phyloP scores from a whole-genome alignment of 2,329 filamentous ascomycete species.

The Teratosphaeria viscida region DNA sequence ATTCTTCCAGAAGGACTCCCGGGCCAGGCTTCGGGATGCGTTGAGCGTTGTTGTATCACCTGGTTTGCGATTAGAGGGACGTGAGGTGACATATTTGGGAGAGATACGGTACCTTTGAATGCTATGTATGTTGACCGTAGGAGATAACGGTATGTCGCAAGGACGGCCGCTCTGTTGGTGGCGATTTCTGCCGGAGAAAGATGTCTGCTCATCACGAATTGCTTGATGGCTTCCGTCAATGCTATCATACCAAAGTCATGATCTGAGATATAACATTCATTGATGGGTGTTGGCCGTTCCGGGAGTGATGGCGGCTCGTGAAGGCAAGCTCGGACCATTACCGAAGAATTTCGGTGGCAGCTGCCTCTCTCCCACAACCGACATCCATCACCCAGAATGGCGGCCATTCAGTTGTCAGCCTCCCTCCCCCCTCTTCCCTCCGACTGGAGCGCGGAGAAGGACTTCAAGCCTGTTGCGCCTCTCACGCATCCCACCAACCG shows the following conservation, averaged over 20 bases:
- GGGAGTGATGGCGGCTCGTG: neutral
- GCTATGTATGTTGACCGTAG: slow-evolving; percentile 72
- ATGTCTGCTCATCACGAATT: slow-evolving; percentile 9
- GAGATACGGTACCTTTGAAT: slow-evolving; percentile 44
- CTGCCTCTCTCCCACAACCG: neutral
- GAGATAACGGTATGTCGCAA: slow-evolving; percentile 69
- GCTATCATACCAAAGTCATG: neutral
- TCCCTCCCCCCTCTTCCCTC: slow-evolving; percentile 65
- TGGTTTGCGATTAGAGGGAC: slow-evolving; percentile 26
- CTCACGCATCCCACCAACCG: slow-evolving; percentile 71
- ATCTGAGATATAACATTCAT: neutral
- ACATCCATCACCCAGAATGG: slow-evolving; percentile 9
- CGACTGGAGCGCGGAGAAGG: slow-evolving; percentile 79
- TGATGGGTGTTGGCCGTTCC: neutral
- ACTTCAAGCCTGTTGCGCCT: slow-evolving; percentile 75
- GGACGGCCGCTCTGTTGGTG: slow-evolving; percentile 44
- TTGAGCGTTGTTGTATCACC: slow-evolving; percentile 59
- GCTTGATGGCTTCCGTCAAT: neutral
- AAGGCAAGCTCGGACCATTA: neutral
- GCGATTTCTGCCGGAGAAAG: slow-evolving; percentile 12
- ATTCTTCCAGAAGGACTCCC: slow-evolving; percentile 61
- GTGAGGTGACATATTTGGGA: neutral
- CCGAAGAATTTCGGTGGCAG: neutral
- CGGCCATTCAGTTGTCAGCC: slow-evolving; percentile 49
- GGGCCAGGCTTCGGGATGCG: slow-evolving; percentile 63